These are phyloP conservation scores for Paecilomyces dactylethromorphus DNA, from an alignment of 2,329 filamentous ascomycete genomes.

Conservation along the genomic window DNA sequence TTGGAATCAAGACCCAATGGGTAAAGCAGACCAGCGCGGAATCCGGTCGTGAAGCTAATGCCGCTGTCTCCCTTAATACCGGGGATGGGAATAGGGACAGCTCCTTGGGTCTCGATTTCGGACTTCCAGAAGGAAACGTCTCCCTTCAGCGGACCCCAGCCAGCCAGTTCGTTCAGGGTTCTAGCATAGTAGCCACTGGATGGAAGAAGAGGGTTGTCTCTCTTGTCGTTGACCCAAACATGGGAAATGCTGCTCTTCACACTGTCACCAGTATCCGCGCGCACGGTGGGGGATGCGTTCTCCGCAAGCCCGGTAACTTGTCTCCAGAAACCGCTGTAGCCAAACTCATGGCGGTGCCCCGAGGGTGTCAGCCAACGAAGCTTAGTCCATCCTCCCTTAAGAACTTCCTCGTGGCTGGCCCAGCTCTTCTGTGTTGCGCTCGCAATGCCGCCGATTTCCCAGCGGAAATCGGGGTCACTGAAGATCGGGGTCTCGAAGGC, in stretches of 20 bases:
- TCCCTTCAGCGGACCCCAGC: constrained; percentile 73
- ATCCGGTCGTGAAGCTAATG: constrained; percentile 72
- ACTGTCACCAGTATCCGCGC: constrained; percentile 79
- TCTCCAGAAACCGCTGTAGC: constrained; percentile 77
- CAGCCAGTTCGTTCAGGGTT: constrained; percentile 75
- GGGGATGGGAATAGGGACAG: constrained; percentile 66
- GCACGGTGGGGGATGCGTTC: constrained; percentile 72
- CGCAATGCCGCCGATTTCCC: constrained; percentile 72
- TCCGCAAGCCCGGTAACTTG: constrained; percentile 74
- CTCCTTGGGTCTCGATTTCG: constrained; percentile 75
- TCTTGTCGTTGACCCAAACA: constrained; percentile 69
- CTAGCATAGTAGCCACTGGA: constrained; percentile 75
- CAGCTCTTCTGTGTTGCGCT: constrained; percentile 84
- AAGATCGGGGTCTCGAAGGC: constrained; percentile 75
- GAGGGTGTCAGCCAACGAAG: constrained; percentile 64
- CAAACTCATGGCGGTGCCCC: constrained; percentile 67
- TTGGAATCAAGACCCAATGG: constrained; percentile 62
- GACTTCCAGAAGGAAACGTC: constrained; percentile 92
- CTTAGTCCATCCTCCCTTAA: constrained; percentile 70
- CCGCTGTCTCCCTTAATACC: constrained; percentile 64
- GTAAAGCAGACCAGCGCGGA: constrained; percentile 76
- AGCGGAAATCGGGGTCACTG: constrained; percentile 73
- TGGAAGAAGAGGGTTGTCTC: constrained; percentile 80
- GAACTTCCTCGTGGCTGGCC: constrained; percentile 87
- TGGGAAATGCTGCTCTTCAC: constrained; percentile 84